phyloP scores from a whole-genome alignment of 2,329 filamentous ascomycete genomes.

The Knufia petricola region DNA sequence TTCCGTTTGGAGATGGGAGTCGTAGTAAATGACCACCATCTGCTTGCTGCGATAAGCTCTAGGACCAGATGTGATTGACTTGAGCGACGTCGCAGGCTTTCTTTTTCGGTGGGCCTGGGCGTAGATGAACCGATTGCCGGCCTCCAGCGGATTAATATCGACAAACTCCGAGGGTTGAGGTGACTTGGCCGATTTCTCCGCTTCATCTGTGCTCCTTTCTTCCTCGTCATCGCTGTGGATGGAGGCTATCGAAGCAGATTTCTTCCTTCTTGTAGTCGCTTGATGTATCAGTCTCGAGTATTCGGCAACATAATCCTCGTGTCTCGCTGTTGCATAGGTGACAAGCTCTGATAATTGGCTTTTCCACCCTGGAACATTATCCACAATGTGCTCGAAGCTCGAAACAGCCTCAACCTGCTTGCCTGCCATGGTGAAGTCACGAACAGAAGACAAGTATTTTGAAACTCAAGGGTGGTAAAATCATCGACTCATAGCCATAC shows the following conservation, averaged over 20 bases:
- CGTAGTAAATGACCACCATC: conserved; percentile 85
- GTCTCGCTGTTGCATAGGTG: conserved; percentile 31
- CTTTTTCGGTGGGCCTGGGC: conserved; percentile 29
- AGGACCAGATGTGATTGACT: conserved; percentile 26
- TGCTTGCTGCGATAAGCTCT: conserved; percentile 57
- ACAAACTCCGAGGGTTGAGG: conserved; percentile 9
- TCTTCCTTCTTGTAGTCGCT: conserved; percentile 32
- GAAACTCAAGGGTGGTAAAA: background rate
- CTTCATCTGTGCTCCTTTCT: background rate
- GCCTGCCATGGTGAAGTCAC: conserved; percentile 4
- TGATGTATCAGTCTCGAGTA: conserved; percentile 30
- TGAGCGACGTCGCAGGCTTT: conserved; percentile 27
- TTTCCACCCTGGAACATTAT: conserved; percentile 39
- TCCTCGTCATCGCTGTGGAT: conserved; percentile 27
- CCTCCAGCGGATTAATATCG: conserved; percentile 19
- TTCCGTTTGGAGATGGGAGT: conserved; percentile 71
- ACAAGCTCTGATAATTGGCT: conserved; percentile 34
- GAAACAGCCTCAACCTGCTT: conserved; percentile 33
- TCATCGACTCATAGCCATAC: background rate
- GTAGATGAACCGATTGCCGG: conserved; percentile 19
- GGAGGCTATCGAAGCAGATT: conserved; percentile 31
- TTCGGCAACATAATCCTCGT: conserved; percentile 35
- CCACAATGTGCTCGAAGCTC: conserved; percentile 36
- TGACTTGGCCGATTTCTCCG: conserved; percentile 2
- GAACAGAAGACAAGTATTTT: background rate